Evolutionary conservation across 371 early-diverging fungal genomes (phyloP), one percentile per base, ranked within the genome.

Genomic region (Parasitella parasitica): DNA sequence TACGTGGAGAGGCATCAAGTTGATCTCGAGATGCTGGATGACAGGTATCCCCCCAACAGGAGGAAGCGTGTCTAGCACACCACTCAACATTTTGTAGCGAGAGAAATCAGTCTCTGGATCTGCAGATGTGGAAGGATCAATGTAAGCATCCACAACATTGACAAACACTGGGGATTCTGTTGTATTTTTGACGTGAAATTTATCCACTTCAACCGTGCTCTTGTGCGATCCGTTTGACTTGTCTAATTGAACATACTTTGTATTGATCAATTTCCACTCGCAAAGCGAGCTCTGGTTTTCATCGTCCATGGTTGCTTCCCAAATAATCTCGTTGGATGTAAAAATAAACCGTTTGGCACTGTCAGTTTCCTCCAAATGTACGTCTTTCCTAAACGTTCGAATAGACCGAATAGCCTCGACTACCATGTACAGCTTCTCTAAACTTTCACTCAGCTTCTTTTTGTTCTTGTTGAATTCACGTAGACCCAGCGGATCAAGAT

Each of bases 21-120:
- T 89, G 52, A 96, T 77, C 58, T 94, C 94, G 54, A 95, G 81
- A 48, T 93, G 92, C 56, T 94, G 94, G 20, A 95, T 86, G 11
- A 96, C 87, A 6, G 82, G 83, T 58, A 94, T 95, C 5, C 95
- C 95, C 26, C 89, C 95, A 2, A 95, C 94, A 0, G 94, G 92
- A 6, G 89, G 89, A 39, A 91, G 70, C 26, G 92, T 86, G 4
- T 88, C 78, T 79, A 90, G 84, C 54, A 87, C 86, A 5, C 91
- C 85, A 41, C 91, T 79, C 5, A 96, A 63, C 90, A 92, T 92
- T 70, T 91, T 92, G 52, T 91, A 86, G 12, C 89, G 73, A 9
- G 84, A 79, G 59, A 88, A 93, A 60, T 92, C 84, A 4, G 78
- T 72, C 15, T 36, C 26, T 0, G 63, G 65, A 34, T 36, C 46